Evolutionary conservation across 2,329 filamentous ascomycete genomes (phyloP).

Genomic region (Aschersonia sp.): DNA sequence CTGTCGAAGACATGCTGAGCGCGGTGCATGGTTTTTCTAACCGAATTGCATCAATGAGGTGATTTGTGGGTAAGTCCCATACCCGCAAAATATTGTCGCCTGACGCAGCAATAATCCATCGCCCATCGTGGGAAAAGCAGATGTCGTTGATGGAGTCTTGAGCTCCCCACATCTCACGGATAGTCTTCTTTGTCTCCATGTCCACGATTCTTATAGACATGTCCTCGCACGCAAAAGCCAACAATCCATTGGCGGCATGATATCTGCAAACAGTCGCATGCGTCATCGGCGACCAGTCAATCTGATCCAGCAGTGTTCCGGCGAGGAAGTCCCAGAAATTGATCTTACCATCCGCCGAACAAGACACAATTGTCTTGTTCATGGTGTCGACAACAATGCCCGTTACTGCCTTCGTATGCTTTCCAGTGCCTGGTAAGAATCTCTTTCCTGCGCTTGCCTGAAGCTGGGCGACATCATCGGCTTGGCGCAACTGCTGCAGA

Average conservation of each 20-base stretch:
- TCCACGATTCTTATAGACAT: slow-evolving; percentile 79
- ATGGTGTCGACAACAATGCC: slow-evolving; percentile 80
- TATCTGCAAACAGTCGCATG: slow-evolving; percentile 66
- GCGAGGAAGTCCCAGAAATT: slow-evolving; percentile 97
- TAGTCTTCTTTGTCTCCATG: slow-evolving; percentile 75
- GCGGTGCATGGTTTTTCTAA: slow-evolving; percentile 68
- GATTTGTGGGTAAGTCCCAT: slow-evolving; percentile 91
- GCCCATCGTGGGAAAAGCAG: slow-evolving; percentile 80
- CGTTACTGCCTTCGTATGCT: slow-evolving; percentile 70
- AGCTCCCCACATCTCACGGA: slow-evolving; percentile 85
- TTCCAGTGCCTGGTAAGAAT: slow-evolving; percentile 44
- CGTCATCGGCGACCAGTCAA: slow-evolving; percentile 67
- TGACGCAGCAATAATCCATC: slow-evolving; percentile 84
- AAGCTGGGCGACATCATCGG: slow-evolving; percentile 41
- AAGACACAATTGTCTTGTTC: slow-evolving; percentile 75
- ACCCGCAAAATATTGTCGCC: slow-evolving; percentile 68
- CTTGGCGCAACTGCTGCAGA: slow-evolving; percentile 44
- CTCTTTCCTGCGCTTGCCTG: slow-evolving; percentile 27
- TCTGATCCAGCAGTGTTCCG: slow-evolving; percentile 62
- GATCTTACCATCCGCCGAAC: slow-evolving; percentile 76
- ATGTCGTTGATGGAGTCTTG: slow-evolving; percentile 62
- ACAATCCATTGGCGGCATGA: slow-evolving; percentile 68
- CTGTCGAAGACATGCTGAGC: slow-evolving; percentile 75
- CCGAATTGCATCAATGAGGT: slow-evolving; percentile 84
- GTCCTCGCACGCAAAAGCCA: slow-evolving; percentile 83